Base-by-base conservation (phyloP, 2,329 filamentous ascomycete genomes). In the Claviceps cyperi region DNA sequence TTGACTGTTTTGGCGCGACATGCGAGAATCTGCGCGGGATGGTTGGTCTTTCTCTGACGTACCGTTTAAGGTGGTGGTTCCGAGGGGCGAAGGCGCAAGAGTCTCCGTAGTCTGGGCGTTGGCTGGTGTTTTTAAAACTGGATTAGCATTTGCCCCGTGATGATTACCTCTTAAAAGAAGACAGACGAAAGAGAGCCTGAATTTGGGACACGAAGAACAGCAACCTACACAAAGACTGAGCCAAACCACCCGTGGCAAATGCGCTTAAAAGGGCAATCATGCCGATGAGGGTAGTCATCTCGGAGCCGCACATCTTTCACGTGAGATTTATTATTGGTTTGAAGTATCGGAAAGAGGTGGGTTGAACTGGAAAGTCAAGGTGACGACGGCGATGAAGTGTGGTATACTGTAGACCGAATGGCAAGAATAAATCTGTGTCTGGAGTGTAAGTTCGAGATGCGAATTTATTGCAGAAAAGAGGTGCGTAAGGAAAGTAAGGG, bases 21-120 rank as follows among this genome's bases (percentile, higher is more conserved):
- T 41, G 5, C 4, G 17, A 19, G 38, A 6, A 17, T 2, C 5
- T 39, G n/a, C 6, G 13, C 5, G 13, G 5, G 5, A 8, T 17
- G 7, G 7, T n/a, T 39, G 13, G 13, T 17, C 17, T 22, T 24
- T 40, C 37, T 1, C n/a, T 15, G 24, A 52, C 53, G 52, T 59
- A 65, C 66, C 66, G 11, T 60, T 60, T 38, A 58, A 55, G 14
- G 62, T 64, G 47, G 58, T 57, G 46, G 61, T 58, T 17, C 64
- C 66, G 44, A 64, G 47, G 48, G 64, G 57, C 52, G 64, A 58
- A 28, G 65, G 59, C 45, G 58, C 56, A 28, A 57, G 55, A 8
- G 59, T 59, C 50, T 62, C 59, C 22, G 61, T 63, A 36, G 56
- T 55, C 37, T 56, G 54, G 37, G 54, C 50, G 36, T 61, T 57